Base-by-base conservation (phyloP, 768 basidiomycete species). In the Tulasnella sp. region DNA sequence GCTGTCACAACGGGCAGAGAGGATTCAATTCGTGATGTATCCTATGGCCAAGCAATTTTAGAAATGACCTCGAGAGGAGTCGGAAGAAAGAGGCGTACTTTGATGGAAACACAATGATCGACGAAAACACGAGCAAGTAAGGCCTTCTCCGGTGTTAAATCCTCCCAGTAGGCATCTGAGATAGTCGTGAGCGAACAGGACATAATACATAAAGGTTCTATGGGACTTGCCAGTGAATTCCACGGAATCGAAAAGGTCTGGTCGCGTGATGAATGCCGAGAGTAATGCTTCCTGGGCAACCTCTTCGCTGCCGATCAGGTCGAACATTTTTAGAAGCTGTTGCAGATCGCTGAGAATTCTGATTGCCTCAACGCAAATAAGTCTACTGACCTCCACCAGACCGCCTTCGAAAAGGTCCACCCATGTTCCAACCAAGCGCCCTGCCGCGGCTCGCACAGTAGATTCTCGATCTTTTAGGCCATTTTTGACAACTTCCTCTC, bases 381-480 rank as follows among this genome's bases (percentile, higher is more conserved):
- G 0, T 12, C 64, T 6, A 68, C 74, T 11, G 19, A 78, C 86
- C 74, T 85, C 83, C 54, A 85, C 80, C 5, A 80, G 76, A 49
- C 85, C 83, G 2, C 85, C 85, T 11, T 89, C 85, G 38, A 81
- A 72, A 9, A 85, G 84, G 64, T 93, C 90, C 8, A 93, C 86
- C 97, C 97, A 99, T 8, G 84, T 85, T 0, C 86, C 88, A 19
- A 98, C 83, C 67, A 97, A 87, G 1, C 86, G 86, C 1, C 87
- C 90, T 0, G 95, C 91, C 0, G 93, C 93, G 22, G 86, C 83
- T 38, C 90, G 86, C 2, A 98, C 94, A 1, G 83, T 81, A 0
- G 86, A 84, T 77, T 97, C 94, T 36, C 97, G 88, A 83, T 98
- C 97, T 0, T 93, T 91, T 2, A 98, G 85, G 1, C 97, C 97